Conservation (phyloP, 371 early-diverging fungal species). For the Smittium mucronatum region DNA sequence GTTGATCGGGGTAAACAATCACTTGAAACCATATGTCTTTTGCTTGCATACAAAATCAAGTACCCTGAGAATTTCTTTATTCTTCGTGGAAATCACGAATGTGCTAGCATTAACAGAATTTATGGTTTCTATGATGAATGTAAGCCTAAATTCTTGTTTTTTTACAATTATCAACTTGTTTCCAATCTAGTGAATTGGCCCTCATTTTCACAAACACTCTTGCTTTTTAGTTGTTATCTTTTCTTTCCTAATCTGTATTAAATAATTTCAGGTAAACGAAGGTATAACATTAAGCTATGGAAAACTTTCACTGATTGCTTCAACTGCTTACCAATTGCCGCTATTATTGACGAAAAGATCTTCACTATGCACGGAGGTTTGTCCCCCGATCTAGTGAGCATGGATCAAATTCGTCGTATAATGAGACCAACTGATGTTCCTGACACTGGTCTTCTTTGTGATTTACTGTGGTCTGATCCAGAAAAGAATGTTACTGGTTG, state of each 20-base stretch:
- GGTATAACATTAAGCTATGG: slow-evolving; percentile 89
- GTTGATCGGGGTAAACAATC: slow-evolving; percentile 96
- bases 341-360: slow-evolving; percentile 84
- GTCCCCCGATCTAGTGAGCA: slow-evolving; percentile 68
- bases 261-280: slow-evolving; percentile 43
- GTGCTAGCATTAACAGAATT: slow-evolving; percentile 90
- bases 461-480: slow-evolving; percentile 95
- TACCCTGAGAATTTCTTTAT: slow-evolving; percentile 94
- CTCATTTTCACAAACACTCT: not conserved
- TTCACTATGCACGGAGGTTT: slow-evolving; percentile 97
- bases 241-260: not conserved
- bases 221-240: not conserved
- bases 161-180: too few species aligned
- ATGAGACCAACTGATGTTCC: slow-evolving; percentile 92
- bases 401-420: slow-evolving; percentile 85
- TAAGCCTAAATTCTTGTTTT: slow-evolving; percentile 32
- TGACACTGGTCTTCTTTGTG: slow-evolving; percentile 81
- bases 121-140: slow-evolving; percentile 99
- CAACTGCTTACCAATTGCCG: slow-evolving; percentile 88
- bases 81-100: slow-evolving; percentile 97
- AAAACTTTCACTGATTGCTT: slow-evolving; percentile 86
- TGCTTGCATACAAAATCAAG: slow-evolving; percentile 96
- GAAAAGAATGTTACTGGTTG: slow-evolving; percentile 59
- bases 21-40: slow-evolving; percentile 85
- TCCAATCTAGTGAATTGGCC: too few species aligned